Conservation (phyloP, 2,329 filamentous ascomycete genomes). For the Hymenoscyphus occultus region DNA sequence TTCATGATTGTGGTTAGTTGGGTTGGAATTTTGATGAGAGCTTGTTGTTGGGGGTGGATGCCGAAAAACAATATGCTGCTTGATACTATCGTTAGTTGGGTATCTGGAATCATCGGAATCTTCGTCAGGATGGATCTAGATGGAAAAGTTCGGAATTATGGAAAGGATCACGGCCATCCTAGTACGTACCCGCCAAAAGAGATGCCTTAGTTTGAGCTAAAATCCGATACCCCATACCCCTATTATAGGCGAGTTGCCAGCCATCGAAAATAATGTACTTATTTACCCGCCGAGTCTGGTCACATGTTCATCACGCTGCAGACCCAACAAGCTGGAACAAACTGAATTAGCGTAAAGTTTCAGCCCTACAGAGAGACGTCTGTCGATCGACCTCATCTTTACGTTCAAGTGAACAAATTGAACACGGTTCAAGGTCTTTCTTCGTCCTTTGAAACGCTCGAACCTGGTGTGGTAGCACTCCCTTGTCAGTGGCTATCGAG, state of each 20-base stretch:
- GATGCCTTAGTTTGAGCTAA: neutral
- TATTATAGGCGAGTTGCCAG: neutral
- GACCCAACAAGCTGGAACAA: neutral
- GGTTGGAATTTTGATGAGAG: conserved; percentile 70
- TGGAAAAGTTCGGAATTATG: conserved; percentile 55
- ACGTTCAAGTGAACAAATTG: conserved; percentile 1
- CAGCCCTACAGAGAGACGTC: neutral
- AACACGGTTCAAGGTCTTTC: neutral
- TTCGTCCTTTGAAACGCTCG: neutral
- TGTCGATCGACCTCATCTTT: neutral
- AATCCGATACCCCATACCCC: neutral
- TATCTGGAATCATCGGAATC: conserved; percentile 54
- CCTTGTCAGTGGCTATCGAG: conserved; percentile 2
- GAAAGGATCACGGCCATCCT: conserved; percentile 57
- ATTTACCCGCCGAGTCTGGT: neutral
- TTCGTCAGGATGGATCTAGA: conserved; percentile 57
- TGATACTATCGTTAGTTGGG: conserved; percentile 55
- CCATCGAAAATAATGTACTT: neutral
- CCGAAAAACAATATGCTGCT: conserved; percentile 57
- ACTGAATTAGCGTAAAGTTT: too few species aligned
- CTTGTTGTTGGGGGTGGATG: conserved; percentile 52
- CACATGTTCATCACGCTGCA: neutral
- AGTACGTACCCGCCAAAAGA: conserved; percentile 38
- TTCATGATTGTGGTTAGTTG: conserved; percentile 76
- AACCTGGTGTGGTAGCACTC: neutral